phyloP scores from a whole-genome alignment of 2,329 filamentous ascomycete genomes.

The Tolypocladium capitatum region DNA sequence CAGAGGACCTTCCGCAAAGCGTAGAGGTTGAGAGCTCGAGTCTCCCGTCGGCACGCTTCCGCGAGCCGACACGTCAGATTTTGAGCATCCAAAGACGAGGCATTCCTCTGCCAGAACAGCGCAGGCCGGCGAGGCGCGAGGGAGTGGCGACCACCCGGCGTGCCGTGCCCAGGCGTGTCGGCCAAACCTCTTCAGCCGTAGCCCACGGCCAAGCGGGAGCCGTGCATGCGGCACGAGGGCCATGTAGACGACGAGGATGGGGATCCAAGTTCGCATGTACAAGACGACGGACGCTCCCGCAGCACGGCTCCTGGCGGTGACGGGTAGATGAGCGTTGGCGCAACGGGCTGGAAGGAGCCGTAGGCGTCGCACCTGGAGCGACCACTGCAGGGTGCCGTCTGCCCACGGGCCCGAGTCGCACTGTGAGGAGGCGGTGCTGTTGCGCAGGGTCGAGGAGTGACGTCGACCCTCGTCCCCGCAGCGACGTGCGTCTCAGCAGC shows the following conservation, averaged over 20 bases:
- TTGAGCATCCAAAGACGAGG: background rate
- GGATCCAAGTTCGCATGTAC: background rate
- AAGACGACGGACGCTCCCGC: background rate
- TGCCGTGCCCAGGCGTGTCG: background rate
- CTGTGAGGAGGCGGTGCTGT: background rate
- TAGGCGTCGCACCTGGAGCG: background rate
- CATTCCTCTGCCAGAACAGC: background rate
- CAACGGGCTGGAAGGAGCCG: too few species aligned
- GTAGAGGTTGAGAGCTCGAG: background rate
- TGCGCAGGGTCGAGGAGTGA: too few species aligned
- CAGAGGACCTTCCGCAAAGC: too few species aligned
- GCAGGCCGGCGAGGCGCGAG: too few species aligned
- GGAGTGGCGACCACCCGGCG: background rate
- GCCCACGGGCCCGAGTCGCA: background rate
- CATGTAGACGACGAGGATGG: too few species aligned
- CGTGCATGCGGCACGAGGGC: background rate
- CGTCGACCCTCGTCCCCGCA: background rate
- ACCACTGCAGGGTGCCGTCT: background rate
- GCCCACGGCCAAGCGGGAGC: background rate
- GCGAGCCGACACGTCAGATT: background rate
- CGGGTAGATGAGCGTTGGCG: background rate
- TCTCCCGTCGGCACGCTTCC: background rate
- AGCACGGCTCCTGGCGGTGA: background rate
- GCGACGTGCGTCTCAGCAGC: background rate
- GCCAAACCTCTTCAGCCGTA: too few species aligned